These are phyloP conservation scores for Torrubiellomyces zombiae DNA, from an alignment of 2,329 filamentous ascomycete species.

Conservation along the genomic window DNA sequence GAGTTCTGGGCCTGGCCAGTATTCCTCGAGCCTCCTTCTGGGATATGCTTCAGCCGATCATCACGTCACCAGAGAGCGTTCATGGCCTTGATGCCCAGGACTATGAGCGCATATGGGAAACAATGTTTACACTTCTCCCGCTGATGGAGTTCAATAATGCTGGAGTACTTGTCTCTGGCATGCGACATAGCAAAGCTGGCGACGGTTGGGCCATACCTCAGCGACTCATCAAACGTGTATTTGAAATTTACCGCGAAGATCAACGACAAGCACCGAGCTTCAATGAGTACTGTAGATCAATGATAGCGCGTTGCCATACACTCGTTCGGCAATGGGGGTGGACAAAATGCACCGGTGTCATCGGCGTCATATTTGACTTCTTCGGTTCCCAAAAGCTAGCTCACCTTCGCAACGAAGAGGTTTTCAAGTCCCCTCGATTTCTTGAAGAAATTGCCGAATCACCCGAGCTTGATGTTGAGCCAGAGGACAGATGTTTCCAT, in stretches of 20 bases:
- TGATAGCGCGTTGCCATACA: constrained; percentile 44
- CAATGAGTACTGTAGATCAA: constrained; percentile 45
- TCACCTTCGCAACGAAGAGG: constrained; percentile 49
- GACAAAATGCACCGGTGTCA: constrained; percentile 37
- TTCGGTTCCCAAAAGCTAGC: constrained; percentile 45
- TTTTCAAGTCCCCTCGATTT: constrained; percentile 42
- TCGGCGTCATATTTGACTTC: constrained; percentile 50
- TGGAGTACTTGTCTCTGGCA: constrained; percentile 27
- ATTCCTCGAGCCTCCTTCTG: constrained; percentile 42
- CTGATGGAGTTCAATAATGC: constrained; percentile 40
- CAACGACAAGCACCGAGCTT: constrained; percentile 40
- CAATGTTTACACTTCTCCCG: constrained; percentile 43
- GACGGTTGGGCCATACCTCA: constrained; percentile 48
- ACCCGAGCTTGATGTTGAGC: constrained; percentile 31
- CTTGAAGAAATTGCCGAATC: constrained; percentile 34
- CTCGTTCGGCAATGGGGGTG: constrained; percentile 51
- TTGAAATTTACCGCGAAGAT: constrained; percentile 40
- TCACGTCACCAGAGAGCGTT: constrained; percentile 19
- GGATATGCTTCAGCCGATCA: constrained; percentile 33
- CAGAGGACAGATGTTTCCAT: constrained; percentile 47
- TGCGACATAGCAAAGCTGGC: constrained; percentile 10
- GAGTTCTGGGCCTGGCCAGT: constrained; percentile 29
- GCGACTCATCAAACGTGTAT: constrained; percentile 37
- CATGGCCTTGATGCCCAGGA: constrained; percentile 23
- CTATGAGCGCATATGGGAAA: constrained; percentile 41